Evolutionary conservation across 2,329 filamentous ascomycete species (phyloP), one percentile per base, ranked within the genome.

Genomic region (Aspergillus pseudotamarii): DNA sequence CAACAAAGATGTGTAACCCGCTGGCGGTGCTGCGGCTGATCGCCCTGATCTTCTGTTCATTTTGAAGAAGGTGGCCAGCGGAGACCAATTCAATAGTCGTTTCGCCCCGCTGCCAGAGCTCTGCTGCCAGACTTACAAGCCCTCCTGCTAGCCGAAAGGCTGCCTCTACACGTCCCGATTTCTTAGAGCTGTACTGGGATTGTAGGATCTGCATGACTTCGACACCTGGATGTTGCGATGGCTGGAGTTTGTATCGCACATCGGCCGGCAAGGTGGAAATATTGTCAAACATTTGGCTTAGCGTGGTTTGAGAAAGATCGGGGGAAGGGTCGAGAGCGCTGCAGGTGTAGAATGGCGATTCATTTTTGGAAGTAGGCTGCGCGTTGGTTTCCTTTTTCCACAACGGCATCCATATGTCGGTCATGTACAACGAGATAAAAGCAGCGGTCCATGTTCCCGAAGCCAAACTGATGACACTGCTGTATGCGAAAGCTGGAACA

Each of bases 401-500:
- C 41, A 73, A 66, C 26, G 82, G 82, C 71, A 82, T 78, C 16
- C 81, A 79, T 64, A 86, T 78, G 41, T 83, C 83, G 1, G 82
- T 82, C n/a, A 78, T 81, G 58, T 77, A 75, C 23, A 85, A 72
- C 0, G 82, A 82, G 4, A 85, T 72, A n/a, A 86, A 68, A 10
- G 82, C 84, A 16, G 82, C 79, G 14, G 77, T 83, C 85, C 85
- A 86, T 6, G 84, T 86, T 6, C 80, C 77, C 3, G 76, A 70
- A 4, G 74, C 83, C 12, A 87, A 76, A 4, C 81, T 79, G 62
- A 85, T 80, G 19, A 85, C 80, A 51, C 79, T 78, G 43, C 78
- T 76, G 67, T 81, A 86, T 2, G 71, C 58, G 62, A 82, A 85
- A 0, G 71, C 34, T 1, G 79, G 78, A 6, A 55, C 32, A 6